A percentile compares a stretch with the other conserved stretches of the same genome.
These are phyloP conservation scores for Letharia columbiana DNA, from an alignment of 495 filamentous ascomycete genomes.

Conservation along the genomic window DNA sequence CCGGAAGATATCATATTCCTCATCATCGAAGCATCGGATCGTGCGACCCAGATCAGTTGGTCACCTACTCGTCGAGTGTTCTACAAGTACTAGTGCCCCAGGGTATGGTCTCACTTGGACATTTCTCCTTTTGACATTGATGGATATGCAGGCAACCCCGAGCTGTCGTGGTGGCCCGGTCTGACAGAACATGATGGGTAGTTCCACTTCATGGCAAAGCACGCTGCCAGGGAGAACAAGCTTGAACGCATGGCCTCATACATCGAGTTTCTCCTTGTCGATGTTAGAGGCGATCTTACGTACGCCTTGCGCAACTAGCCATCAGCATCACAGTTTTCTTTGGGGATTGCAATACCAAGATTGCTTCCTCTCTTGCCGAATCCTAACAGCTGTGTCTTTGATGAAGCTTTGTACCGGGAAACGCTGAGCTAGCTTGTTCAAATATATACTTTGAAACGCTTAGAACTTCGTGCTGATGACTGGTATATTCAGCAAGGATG, in stretches of 20 bases:
- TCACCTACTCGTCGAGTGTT: not conserved
- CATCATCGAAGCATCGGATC: not conserved
- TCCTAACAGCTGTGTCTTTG: not conserved
- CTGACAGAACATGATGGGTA: not conserved
- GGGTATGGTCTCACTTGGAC: not conserved
- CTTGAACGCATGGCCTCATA: not conserved
- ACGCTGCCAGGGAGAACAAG: not conserved
- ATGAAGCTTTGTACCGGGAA: not conserved
- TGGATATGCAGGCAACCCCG: conserved; percentile 1
- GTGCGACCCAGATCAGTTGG: not conserved
- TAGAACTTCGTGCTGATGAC: not conserved
- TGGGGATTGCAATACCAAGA: not conserved
- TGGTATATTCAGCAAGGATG: not conserved
- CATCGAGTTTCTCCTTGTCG: not conserved
- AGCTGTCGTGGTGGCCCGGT: not conserved
- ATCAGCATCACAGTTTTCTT: not conserved
- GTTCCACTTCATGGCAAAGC: not conserved
- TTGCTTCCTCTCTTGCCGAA: not conserved
- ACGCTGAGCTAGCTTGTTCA: not conserved
- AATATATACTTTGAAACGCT: not conserved
- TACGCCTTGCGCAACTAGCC: not conserved
- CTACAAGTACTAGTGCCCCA: not conserved
- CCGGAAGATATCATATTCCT: not conserved
- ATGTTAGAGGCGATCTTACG: not conserved
- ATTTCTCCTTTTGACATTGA: not conserved